phyloP scores from a whole-genome alignment of 1,139 yeast genomes.

The Candida labiduridarum region DNA sequence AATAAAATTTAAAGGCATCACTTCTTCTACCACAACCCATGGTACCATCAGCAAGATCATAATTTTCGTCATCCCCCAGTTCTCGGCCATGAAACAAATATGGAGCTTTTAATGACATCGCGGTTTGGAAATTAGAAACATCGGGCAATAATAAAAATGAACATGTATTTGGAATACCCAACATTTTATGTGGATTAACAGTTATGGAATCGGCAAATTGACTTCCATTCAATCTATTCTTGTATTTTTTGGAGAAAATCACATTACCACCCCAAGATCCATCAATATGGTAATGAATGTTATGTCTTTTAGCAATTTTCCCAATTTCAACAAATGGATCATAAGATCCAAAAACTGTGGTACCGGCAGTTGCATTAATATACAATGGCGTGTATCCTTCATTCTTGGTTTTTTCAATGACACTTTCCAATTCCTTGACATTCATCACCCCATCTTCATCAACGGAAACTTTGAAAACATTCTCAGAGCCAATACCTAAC shows the following conservation, averaged over 20 bases:
- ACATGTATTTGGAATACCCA: slow-evolving; percentile 90
- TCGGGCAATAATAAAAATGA: slow-evolving; percentile 77
- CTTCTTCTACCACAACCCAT: slow-evolving; percentile 93
- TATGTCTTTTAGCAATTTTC: slow-evolving; percentile 52
- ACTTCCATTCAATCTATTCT: slow-evolving; percentile 55
- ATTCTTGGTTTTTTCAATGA: slow-evolving; percentile 44
- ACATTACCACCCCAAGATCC: slow-evolving; percentile 95
- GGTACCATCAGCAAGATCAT: slow-evolving; percentile 85
- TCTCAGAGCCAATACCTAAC: slow-evolving; percentile 67
- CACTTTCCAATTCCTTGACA: slow-evolving; percentile 44
- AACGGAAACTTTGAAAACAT: slow-evolving; percentile 67
- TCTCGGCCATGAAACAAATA: slow-evolving; percentile 74
- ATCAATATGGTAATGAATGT: slow-evolving; percentile 80
- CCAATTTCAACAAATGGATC: slow-evolving; percentile 67
- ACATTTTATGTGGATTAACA: slow-evolving; percentile 84
- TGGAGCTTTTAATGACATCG: slow-evolving; percentile 80
- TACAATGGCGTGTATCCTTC: slow-evolving; percentile 74
- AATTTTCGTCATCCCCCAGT: slow-evolving; percentile 57
- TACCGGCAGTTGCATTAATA: slow-evolving; percentile 84
- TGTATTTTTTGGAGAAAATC: slow-evolving; percentile 59
- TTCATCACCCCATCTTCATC: slow-evolving; percentile 60
- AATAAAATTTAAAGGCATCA: slow-evolving; percentile 75
- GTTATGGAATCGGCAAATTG: slow-evolving; percentile 79
- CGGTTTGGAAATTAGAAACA: slow-evolving; percentile 62
- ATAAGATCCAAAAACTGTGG: slow-evolving; percentile 85